Base-by-base conservation (phyloP, 805 yeast species). In the Teunomyces aglyptinius region DNA sequence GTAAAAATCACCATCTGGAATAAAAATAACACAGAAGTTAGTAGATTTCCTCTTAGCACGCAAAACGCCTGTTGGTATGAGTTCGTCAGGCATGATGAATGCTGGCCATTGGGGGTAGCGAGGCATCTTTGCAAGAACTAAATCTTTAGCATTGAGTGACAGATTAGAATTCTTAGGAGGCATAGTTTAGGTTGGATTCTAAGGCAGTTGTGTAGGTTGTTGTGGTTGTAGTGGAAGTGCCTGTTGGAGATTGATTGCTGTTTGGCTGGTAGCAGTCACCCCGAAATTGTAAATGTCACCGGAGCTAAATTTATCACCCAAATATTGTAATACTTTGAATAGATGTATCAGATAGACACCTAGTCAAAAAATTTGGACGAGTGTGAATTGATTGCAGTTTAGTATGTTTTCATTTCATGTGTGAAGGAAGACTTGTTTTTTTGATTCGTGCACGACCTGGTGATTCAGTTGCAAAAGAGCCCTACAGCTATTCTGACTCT, bases 91-190 rank as follows among this genome's bases (percentile, higher is more conserved):
- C 71, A 67, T 68, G 43, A 76, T 70, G 41, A 75, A 70, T 11
- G 77, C 71, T 6, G 81, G 81, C 81, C 81, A 76, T 12, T 73
- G 69, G 1, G 77, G 75, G 52, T 63, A 76, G 15, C 73, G 68
- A 12, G 67, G 64, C 71, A 73, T 68, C 48, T 73, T 74, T 41
- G 78, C 73, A 46, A 73, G 60, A 6, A 76, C 80, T 56, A 70
- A 55, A 42, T 67, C 73, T 44, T 64, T 64, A 11, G 73, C 66
- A 35, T 57, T 55, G 43, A 64, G 62, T 15, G 53, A 18, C 6
- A 50, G 28, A 12, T 53, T 39, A 34, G 47, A 40, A 43, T 56
- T 67, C 45, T 60, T 68, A 26, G 71, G 73, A 12, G 71, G 65
- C 75, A 68, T 71, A n/a, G n/a, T 22, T 16, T 35, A 4, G 26